Percentiles rank a stretch among this genome's conserved stretches.
These are phyloP conservation scores for Aspergillus sclerotiicarbonarius DNA, from an alignment of 495 filamentous ascomycete species.

Conservation along the genomic window DNA sequence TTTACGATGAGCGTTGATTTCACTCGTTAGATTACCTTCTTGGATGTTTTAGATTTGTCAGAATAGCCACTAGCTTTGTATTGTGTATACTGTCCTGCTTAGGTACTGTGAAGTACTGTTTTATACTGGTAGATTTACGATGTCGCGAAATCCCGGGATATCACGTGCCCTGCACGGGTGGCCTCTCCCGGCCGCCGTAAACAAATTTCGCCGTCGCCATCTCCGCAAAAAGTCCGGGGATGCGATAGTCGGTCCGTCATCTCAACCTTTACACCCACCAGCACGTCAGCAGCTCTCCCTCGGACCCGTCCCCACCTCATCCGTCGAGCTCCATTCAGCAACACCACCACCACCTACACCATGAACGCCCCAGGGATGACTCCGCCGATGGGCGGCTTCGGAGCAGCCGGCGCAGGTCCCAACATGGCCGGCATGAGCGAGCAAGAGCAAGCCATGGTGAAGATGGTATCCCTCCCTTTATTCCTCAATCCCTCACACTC, in stretches of 20 bases:
- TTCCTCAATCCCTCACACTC: neutral
- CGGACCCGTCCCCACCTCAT: neutral
- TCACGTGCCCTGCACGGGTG: constrained; percentile 27
- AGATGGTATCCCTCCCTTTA: constrained; percentile 34
- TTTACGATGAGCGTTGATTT: constrained; percentile 36
- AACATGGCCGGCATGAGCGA: constrained; percentile 47
- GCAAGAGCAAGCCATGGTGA: constrained; percentile 53
- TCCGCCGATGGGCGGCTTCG: constrained; percentile 15
- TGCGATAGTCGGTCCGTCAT: neutral
- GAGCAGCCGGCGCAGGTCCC: constrained; percentile 22
- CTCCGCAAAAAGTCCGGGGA: constrained; percentile 37
- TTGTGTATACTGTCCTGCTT: neutral
- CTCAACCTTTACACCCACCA: neutral
- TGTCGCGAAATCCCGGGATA: neutral
- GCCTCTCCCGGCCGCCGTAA: constrained; percentile 20
- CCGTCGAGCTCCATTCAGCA: neutral
- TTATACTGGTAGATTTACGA: no score
- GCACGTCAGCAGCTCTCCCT: neutral
- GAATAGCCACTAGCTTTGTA: no score
- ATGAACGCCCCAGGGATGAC: constrained; percentile 44
- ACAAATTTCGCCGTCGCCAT: constrained; percentile 33
- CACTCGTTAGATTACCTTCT: constrained; percentile 15
- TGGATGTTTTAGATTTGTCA: constrained; percentile 9
- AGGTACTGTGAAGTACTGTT: no score
- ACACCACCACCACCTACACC: constrained; percentile 4